phyloP scores from a whole-genome alignment of 441 rosid species.

The Arabidopsis hybrid region DNA sequence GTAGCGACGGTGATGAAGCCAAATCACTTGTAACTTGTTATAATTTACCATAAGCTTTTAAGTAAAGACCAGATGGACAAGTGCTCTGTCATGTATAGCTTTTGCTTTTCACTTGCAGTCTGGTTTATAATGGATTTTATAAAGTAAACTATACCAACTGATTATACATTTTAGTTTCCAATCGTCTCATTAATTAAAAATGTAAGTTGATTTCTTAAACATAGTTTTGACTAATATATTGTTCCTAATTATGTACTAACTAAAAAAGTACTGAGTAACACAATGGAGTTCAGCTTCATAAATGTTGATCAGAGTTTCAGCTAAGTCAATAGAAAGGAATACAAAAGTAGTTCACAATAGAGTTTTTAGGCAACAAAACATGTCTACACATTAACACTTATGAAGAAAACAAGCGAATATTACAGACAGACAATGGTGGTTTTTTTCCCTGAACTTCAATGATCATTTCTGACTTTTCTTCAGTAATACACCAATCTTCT shows the following conservation, averaged over 20 bases:
- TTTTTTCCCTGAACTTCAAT: neutral
- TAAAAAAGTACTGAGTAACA: no score
- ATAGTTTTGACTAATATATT: no score
- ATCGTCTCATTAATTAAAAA: no score
- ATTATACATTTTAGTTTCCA: no score
- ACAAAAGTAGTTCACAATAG: slow-evolving; percentile 37
- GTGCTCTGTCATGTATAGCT: slow-evolving; percentile 28
- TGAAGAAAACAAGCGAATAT: neutral
- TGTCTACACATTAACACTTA: slow-evolving; percentile 16
- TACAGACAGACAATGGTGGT: slow-evolving; percentile 8
- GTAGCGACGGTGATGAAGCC: slow-evolving; percentile 20
- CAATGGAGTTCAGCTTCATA: slow-evolving; percentile 21
- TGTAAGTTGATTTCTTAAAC: no score
- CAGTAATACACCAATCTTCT: slow-evolving; percentile 88
- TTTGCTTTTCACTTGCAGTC: slow-evolving; percentile 25
- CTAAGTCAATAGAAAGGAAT: slow-evolving; percentile 1
- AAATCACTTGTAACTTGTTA: slow-evolving; percentile 12
- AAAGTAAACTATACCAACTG: no score
- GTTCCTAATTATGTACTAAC: no score
- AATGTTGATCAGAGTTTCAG: slow-evolving; percentile 33
- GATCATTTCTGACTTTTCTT: slow-evolving; percentile 80
- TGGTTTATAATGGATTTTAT: slow-evolving; percentile 9
- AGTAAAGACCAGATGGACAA: slow-evolving; percentile 6
- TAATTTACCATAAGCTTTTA: slow-evolving; percentile 20
- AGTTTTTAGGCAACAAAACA: slow-evolving; percentile 18